A percentile compares a stretch with the other conserved stretches of the same genome.
phyloP scores from a whole-genome alignment of 306 rosid genomes.

The Prunus davidiana region DNA sequence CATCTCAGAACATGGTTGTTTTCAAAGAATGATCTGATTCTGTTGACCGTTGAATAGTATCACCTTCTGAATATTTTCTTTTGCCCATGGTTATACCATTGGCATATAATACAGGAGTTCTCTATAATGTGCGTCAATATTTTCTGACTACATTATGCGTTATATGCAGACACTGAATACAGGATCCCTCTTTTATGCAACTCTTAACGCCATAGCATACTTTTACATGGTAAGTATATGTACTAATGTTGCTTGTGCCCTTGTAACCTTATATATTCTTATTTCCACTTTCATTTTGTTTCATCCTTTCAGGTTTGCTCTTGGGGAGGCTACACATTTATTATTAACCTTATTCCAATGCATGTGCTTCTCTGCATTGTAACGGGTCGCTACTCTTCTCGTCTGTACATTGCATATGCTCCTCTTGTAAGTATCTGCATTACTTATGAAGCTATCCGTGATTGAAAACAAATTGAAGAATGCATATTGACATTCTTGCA shows the following conservation, averaged over 20 bases:
- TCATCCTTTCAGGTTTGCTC: constrained; percentile 82
- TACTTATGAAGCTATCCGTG: background rate
- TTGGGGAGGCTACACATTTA: constrained; percentile 99
- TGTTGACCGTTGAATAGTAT: background rate
- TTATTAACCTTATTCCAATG: constrained; percentile 97
- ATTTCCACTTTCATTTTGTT: constrained; percentile 23
- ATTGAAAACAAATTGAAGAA: background rate
- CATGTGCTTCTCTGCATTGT: constrained; percentile 93
- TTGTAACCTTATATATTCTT: constrained; percentile 14
- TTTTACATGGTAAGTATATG: constrained; percentile 81
- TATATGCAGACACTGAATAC: constrained; percentile 84
- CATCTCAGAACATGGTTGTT: constrained; percentile 5
- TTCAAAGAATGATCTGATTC: background rate
- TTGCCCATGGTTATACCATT: background rate
- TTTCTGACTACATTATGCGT: constrained; percentile 36
- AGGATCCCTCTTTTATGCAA: constrained; percentile 97
- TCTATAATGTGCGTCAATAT: constrained; percentile 13
- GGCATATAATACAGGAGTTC: constrained; percentile 9
- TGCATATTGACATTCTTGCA: background rate
- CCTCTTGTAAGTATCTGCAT: constrained; percentile 80
- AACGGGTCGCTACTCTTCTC: constrained; percentile 95
- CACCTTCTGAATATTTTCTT: background rate
- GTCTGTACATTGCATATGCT: constrained; percentile 91
- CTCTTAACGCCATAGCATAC: constrained; percentile 89
- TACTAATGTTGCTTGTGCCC: constrained; percentile 15